phyloP scores from a whole-genome alignment of 257 asterid genomes.

The Datura wrightii region DNA sequence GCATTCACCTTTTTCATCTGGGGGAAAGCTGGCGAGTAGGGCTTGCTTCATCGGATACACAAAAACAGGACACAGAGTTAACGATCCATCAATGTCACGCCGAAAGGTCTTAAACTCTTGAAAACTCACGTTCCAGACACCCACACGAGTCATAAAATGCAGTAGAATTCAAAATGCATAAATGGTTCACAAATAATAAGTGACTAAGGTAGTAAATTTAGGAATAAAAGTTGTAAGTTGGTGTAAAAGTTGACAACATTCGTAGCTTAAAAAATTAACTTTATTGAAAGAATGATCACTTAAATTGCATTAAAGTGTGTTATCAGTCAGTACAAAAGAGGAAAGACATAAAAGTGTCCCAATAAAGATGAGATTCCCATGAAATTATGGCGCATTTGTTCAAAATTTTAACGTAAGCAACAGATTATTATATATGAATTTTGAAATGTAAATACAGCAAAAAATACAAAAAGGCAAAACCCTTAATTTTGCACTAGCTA shows the following conservation, averaged over 20 bases:
- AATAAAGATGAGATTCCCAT: neutral
- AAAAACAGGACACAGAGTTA: neutral
- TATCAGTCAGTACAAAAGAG: neutral
- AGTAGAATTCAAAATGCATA: neutral
- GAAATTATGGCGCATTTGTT: neutral
- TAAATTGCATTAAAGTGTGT: neutral
- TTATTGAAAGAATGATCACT: neutral
- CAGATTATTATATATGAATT: neutral
- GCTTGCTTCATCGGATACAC: neutral
- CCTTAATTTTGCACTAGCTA: too few relatives aligned
- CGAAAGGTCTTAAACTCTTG: neutral
- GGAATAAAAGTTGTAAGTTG: neutral
- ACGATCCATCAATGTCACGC: neutral
- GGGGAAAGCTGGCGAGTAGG: neutral
- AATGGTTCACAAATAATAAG: neutral
- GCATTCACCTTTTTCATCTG: neutral
- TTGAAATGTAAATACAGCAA: too few relatives aligned
- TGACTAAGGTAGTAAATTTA: slow-evolving; percentile 2
- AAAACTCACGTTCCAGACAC: neutral
- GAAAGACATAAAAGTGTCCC: neutral
- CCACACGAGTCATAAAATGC: neutral
- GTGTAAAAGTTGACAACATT: neutral
- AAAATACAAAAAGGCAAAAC: too few relatives aligned
- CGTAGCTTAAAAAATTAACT: neutral
- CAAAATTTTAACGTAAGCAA: neutral